Percentiles rank a stretch among this genome's conserved stretches.
Conservation (phyloP, 441 rosid genomes). For the Capsella rubella region DNA sequence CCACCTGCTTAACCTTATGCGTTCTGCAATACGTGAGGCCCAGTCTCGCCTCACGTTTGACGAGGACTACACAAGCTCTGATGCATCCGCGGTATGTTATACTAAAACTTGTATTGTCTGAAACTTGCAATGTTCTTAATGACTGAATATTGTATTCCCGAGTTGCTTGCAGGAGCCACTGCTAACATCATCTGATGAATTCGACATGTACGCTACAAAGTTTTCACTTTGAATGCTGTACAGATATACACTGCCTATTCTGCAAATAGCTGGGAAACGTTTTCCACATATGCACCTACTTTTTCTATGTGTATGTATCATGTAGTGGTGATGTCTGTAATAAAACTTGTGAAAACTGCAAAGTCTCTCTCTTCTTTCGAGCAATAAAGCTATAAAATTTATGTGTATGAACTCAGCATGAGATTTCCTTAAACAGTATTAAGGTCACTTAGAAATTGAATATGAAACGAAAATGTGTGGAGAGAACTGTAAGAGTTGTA, state of each 20-base stretch:
- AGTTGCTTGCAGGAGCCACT: conserved; percentile 66
- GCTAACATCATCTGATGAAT: conserved; percentile 59
- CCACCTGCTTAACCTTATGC: conserved; percentile 61
- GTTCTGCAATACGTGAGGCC: conserved; percentile 55
- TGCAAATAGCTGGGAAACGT: conserved; percentile 24
- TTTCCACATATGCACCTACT: conserved; percentile 12
- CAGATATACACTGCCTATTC: neutral
- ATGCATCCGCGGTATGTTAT: conserved; percentile 28
- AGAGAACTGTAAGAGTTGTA: neutral
- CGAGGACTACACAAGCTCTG: conserved; percentile 38
- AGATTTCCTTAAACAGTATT: conserved; percentile 2
- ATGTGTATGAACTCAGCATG: neutral
- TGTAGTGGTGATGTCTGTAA: conserved; percentile 14
- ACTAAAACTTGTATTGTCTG: neutral
- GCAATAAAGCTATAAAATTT: conserved; percentile 15
- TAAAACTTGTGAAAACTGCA: conserved; percentile 18
- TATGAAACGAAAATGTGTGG: conserved; percentile 6
- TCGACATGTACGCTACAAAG: conserved; percentile 59
- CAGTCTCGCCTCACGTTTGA: conserved; percentile 40
- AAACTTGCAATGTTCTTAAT: conserved; percentile 8
- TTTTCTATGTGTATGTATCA: conserved; percentile 8
- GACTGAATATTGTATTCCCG: conserved; percentile 5
- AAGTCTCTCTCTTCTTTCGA: neutral
- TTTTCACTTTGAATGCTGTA: conserved; percentile 47
- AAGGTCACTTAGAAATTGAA: neutral